Evolutionary conservation across 768 basidiomycete genomes (phyloP).

Genomic region (Mycena haematopus): DNA sequence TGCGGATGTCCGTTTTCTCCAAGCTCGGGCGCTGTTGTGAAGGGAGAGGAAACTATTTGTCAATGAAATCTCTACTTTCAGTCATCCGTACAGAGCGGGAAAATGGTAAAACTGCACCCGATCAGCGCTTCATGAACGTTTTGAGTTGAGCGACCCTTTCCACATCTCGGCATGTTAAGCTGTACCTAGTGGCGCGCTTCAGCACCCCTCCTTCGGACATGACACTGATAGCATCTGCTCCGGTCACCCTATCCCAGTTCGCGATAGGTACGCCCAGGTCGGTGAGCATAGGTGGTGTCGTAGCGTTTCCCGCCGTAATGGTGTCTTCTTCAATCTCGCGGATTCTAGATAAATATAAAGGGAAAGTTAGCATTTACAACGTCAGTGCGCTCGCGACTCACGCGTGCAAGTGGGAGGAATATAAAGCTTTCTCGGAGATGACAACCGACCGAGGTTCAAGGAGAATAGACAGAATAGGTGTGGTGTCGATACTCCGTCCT

Average conservation of each 20-base stretch:
- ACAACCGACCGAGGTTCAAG: slow-evolving; percentile 88
- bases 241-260: slow-evolving; percentile 63
- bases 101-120: slow-evolving; percentile 14
- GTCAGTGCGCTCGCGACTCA: slow-evolving; percentile 33
- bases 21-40: neutral
- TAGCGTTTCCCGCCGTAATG: slow-evolving; percentile 37
- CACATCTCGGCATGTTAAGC: slow-evolving; percentile 87
- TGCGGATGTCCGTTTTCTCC: slow-evolving; percentile 13
- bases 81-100: slow-evolving; percentile 13
- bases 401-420: slow-evolving; percentile 80
- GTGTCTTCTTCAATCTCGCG: slow-evolving; percentile 60
- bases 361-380: slow-evolving; percentile 21
- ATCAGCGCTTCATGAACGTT: slow-evolving; percentile 36
- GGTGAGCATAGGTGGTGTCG: slow-evolving; percentile 34
- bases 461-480: slow-evolving; percentile 73
- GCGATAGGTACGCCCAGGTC: slow-evolving; percentile 49
- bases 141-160: slow-evolving; percentile 57
- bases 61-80: slow-evolving; percentile 12
- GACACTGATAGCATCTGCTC: slow-evolving; percentile 43
- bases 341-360: slow-evolving; percentile 50
- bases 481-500: slow-evolving; percentile 65
- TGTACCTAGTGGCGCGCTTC: slow-evolving; percentile 68
- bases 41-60: neutral
- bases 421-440: slow-evolving; percentile 74
- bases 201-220: slow-evolving; percentile 59